Conservation (phyloP, 441 rosid species). For the Brassica hybrid region DNA sequence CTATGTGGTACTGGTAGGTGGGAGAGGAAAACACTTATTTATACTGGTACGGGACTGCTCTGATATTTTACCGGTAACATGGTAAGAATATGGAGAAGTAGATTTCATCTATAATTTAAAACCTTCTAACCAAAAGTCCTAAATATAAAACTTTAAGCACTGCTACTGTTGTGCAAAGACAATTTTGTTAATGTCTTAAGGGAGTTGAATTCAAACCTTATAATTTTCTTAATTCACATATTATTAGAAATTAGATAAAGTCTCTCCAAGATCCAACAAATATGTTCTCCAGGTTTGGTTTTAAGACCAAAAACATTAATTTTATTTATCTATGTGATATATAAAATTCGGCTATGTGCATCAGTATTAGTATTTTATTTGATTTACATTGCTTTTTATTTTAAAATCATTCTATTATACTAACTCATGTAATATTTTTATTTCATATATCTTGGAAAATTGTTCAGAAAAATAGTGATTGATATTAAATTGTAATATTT, state of each 20-base stretch:
- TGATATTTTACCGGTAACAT: no score
- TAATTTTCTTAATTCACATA: background rate
- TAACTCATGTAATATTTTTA: no score
- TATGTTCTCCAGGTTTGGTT: background rate
- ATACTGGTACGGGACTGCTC: no score
- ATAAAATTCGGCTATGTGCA: no score
- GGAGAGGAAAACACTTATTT: constrained; percentile 9
- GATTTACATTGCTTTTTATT: no score
- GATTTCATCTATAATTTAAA: background rate
- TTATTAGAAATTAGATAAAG: background rate
- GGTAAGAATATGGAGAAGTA: background rate
- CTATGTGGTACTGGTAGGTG: constrained; percentile 62
- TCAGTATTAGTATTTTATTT: no score
- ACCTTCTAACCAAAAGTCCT: background rate
- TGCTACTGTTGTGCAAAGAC: background rate
- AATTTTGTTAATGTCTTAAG: background rate
- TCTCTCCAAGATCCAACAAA: background rate
- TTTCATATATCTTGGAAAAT: no score
- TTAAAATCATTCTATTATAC: no score
- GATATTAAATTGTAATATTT: no score
- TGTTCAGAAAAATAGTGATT: no score
- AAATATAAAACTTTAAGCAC: background rate
- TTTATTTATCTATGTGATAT: no score
- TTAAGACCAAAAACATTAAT: background rate
- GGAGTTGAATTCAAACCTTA: background rate